Evolutionary conservation across 345 rosid species (phyloP).

Genomic region (Euphorbia tirucalli): DNA sequence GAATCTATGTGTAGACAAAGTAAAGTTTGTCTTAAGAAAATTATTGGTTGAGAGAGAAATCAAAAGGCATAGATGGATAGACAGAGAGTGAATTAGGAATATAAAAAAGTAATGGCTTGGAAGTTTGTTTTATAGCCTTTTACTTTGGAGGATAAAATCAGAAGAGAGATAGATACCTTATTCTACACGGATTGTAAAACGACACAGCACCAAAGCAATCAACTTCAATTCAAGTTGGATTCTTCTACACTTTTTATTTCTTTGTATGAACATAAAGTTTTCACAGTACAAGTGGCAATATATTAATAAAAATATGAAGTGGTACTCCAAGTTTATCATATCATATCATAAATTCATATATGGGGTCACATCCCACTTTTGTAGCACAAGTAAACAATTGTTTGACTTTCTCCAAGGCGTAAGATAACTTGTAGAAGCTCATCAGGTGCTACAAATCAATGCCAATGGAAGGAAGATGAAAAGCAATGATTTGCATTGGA

Average conservation of each 20-base stretch:
- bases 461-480: too few species aligned
- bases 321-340: too few species aligned
- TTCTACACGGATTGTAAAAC: conserved; percentile 18
- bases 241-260: conserved; percentile 14
- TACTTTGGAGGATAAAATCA: neutral
- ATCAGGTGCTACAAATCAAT: too few species aligned
- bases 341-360: neutral
- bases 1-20: conserved; percentile 7
- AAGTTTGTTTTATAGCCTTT: conserved; percentile 20
- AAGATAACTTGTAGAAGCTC: too few species aligned
- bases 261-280: conserved; percentile 13
- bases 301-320: neutral
- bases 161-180: conserved; percentile 5
- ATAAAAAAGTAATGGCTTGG: conserved; percentile 24
- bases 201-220: conserved; percentile 7
- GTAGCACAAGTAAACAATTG: too few species aligned
- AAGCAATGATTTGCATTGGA: too few species aligned
- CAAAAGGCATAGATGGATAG: conserved; percentile 8
- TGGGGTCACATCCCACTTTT: too few species aligned
- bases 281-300: conserved; percentile 11
- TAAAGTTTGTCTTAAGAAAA: neutral
- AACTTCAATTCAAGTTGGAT: conserved; percentile 22
- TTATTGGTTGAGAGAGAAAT: conserved; percentile 1
- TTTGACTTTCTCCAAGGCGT: too few species aligned
- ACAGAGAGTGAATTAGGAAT: conserved; percentile 21